Conservation (phyloP, 805 yeast species). For the Candida palmyrensis region DNA sequence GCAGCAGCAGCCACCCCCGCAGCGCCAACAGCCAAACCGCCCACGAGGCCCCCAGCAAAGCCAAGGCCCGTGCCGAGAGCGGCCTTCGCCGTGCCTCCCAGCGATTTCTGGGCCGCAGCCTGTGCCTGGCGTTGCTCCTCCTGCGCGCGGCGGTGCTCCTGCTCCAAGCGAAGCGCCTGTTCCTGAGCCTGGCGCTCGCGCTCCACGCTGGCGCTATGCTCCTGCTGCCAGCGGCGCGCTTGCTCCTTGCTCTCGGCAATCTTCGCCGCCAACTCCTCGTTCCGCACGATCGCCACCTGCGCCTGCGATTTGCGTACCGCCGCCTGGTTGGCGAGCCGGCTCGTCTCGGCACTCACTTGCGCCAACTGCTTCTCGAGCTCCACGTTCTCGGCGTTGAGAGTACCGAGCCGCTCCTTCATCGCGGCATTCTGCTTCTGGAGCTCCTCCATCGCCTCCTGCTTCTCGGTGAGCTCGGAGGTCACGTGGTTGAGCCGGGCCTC, state of each 20-base stretch:
- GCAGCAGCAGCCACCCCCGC: constrained; percentile 14
- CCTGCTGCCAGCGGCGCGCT: no score
- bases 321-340: constrained; percentile 57
- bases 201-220: no score
- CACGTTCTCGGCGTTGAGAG: constrained; percentile 59
- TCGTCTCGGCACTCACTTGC: constrained; percentile 46
- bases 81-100: no score
- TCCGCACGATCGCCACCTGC: constrained; percentile 51
- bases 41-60: no score
- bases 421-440: constrained; percentile 64
- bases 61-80: no score
- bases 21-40: constrained; percentile 14
- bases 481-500: constrained; percentile 76
- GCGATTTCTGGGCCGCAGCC: no score
- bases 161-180: no score
- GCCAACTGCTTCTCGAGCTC: constrained; percentile 55
- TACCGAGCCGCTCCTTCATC: constrained; percentile 64
- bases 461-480: constrained; percentile 56
- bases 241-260: constrained; percentile 24
- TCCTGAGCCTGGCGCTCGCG: no score
- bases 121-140: no score
- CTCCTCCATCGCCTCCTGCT: constrained; percentile 56
- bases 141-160: no score
- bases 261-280: constrained; percentile 30
- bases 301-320: constrained; percentile 69